A percentile compares a stretch with the other conserved stretches of the same genome.
phyloP scores from a whole-genome alignment of 2,329 filamentous ascomycete species.

The Cordyceps tenuipes region DNA sequence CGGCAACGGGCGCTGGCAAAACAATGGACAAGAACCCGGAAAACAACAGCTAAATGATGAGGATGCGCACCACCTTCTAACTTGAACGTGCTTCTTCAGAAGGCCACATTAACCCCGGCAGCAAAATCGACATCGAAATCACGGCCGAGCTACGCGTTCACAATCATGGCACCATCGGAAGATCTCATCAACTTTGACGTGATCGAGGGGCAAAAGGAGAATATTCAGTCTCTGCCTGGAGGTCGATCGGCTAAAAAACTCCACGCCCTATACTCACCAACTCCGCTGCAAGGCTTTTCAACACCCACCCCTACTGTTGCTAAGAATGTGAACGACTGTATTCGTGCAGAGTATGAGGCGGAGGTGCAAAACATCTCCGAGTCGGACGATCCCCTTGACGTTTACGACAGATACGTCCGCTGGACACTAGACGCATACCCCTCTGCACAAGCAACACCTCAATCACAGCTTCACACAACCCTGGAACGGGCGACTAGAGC shows the following conservation, averaged over 20 bases:
- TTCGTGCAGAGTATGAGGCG: slow-evolving; percentile 75
- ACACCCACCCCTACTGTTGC: slow-evolving; percentile 64
- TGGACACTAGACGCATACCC: slow-evolving; percentile 96
- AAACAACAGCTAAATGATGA: background rate
- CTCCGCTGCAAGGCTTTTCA: slow-evolving; percentile 47
- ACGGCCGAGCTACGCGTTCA: background rate
- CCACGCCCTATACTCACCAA: slow-evolving; percentile 68
- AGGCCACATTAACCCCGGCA: background rate
- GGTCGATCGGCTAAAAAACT: slow-evolving; percentile 84
- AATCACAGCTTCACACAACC: slow-evolving; percentile 81
- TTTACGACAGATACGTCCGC: slow-evolving; percentile 93
- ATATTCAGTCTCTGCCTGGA: slow-evolving; percentile 86
- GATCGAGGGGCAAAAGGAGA: slow-evolving; percentile 95
- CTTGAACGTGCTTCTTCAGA: background rate
- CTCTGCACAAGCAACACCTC: slow-evolving; percentile 80
- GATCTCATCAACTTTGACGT: slow-evolving; percentile 73
- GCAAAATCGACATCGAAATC: background rate
- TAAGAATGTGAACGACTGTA: slow-evolving; percentile 67
- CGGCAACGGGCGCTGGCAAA: slow-evolving; percentile 9
- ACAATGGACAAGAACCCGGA: background rate
- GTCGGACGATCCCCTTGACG: slow-evolving; percentile 87
- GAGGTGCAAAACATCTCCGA: slow-evolving; percentile 74
- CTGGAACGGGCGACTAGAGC: slow-evolving; percentile 89
- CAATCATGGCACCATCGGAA: slow-evolving; percentile 37
- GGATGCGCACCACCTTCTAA: background rate